phyloP scores from a whole-genome alignment of 768 basidiomycete species.

The Pleurotus ostreatus region DNA sequence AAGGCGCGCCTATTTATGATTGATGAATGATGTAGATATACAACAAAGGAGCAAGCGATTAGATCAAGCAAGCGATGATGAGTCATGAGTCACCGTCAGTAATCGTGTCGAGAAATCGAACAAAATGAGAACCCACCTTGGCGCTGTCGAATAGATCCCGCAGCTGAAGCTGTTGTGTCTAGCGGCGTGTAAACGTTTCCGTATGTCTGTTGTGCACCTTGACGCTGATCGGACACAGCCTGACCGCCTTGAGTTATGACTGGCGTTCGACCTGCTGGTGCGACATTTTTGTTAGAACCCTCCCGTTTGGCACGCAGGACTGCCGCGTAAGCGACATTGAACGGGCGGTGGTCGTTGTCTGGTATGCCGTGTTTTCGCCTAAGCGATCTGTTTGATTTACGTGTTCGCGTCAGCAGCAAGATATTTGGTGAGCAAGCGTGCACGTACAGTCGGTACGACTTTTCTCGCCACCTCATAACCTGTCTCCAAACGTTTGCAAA shows the following conservation, averaged over 20 bases:
- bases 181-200: background rate
- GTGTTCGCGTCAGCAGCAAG: constrained; percentile 10
- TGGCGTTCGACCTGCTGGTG: constrained; percentile 28
- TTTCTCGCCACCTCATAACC: constrained; percentile 57
- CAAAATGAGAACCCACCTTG: constrained; percentile 1
- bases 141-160: background rate
- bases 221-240: constrained; percentile 2
- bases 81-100: background rate
- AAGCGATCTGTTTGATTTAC: constrained; percentile 46
- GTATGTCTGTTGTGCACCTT: background rate
- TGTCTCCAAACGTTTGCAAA: constrained; percentile 37
- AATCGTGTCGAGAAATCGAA: background rate
- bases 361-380: constrained; percentile 81
- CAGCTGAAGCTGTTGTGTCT: background rate
- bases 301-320: constrained; percentile 55
- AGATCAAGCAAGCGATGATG: constrained; percentile 1
- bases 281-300: constrained; percentile 17
- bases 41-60: background rate
- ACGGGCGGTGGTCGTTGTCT: constrained; percentile 76
- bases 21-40: background rate
- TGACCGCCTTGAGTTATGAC: constrained; percentile 30
- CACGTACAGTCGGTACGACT: constrained; percentile 60
- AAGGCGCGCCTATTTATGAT: background rate
- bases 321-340: constrained; percentile 84
- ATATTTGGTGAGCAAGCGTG: background rate